A percentile compares a stretch with the other conserved stretches of the same genome.
Conservation (phyloP, 331 rosid genomes). For the Prunus yedoensis region DNA sequence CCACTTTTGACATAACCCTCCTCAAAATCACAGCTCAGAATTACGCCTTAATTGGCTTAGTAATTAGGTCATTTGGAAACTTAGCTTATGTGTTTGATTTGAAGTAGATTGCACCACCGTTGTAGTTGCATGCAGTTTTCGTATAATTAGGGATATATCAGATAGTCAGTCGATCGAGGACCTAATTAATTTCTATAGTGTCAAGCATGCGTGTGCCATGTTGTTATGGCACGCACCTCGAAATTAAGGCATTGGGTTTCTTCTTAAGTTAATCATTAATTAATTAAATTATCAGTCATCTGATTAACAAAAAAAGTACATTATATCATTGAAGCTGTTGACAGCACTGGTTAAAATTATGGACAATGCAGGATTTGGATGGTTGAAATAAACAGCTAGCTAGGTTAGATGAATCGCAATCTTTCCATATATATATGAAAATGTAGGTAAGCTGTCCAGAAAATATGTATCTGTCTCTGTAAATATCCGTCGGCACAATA, state of each 20-base stretch:
- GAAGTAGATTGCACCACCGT: not conserved
- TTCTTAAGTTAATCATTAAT: not conserved
- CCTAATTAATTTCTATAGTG: not conserved
- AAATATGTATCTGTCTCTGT: not conserved
- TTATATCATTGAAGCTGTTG: constrained; percentile 11
- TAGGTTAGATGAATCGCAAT: constrained; percentile 10
- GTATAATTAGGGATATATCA: not conserved
- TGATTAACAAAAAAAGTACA: too few species aligned
- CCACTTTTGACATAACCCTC: constrained; percentile 77
- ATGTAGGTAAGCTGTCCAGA: constrained; percentile 57
- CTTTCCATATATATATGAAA: constrained; percentile 27
- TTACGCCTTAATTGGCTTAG: not conserved
- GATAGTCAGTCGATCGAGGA: not conserved
- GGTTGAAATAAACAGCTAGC: constrained; percentile 19
- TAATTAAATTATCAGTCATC: too few species aligned
- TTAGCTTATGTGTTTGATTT: not conserved
- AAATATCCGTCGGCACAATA: constrained; percentile 29
- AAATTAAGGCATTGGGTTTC: constrained; percentile 11
- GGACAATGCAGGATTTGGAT: not conserved
- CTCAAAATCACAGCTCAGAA: constrained; percentile 30
- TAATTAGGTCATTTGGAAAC: not conserved
- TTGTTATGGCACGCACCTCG: not conserved
- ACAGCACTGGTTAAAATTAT: constrained; percentile 8
- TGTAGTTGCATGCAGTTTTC: not conserved
- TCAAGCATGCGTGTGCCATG: constrained; percentile 10